These are phyloP conservation scores for Cucurbita maxima DNA, from an alignment of 306 rosid species.

Conservation along the genomic window DNA sequence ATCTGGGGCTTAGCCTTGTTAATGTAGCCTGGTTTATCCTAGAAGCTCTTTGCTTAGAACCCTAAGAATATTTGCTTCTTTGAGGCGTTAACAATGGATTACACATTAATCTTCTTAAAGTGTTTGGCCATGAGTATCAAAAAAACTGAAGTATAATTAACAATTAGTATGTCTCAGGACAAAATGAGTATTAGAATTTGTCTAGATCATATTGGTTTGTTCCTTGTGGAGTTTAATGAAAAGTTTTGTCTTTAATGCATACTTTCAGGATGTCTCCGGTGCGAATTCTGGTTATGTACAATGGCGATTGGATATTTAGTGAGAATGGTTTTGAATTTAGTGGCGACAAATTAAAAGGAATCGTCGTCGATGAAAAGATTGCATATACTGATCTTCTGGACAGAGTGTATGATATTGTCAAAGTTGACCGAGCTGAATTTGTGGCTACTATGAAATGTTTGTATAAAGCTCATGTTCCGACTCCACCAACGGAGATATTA, in stretches of 20 bases:
- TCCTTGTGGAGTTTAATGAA: too few species aligned
- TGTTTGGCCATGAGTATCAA: not conserved
- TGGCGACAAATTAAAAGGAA: slow-evolving; percentile 7
- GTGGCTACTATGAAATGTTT: slow-evolving; percentile 5
- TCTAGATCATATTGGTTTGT: not conserved
- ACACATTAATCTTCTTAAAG: not conserved
- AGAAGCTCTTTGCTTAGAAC: not conserved
- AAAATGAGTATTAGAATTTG: not conserved
- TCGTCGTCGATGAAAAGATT: not conserved
- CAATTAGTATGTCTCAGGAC: not conserved
- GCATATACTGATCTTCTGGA: not conserved
- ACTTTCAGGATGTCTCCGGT: slow-evolving; percentile 3
- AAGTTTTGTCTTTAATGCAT: not conserved
- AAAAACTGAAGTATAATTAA: not conserved
- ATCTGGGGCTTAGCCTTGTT: not conserved
- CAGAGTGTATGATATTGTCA: slow-evolving; percentile 1
- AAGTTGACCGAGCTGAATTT: slow-evolving; percentile 7
- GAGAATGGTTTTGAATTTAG: slow-evolving; percentile 5
- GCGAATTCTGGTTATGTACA: slow-evolving; percentile 5
- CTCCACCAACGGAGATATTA: slow-evolving; percentile 7
- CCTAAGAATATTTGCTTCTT: not conserved
- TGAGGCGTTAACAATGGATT: not conserved
- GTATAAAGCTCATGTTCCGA: slow-evolving; percentile 4
- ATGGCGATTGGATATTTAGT: slow-evolving; percentile 5
- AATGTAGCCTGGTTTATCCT: not conserved